Evolutionary conservation across 768 basidiomycete species (phyloP).

Genomic region (Lentinula detonsa): DNA sequence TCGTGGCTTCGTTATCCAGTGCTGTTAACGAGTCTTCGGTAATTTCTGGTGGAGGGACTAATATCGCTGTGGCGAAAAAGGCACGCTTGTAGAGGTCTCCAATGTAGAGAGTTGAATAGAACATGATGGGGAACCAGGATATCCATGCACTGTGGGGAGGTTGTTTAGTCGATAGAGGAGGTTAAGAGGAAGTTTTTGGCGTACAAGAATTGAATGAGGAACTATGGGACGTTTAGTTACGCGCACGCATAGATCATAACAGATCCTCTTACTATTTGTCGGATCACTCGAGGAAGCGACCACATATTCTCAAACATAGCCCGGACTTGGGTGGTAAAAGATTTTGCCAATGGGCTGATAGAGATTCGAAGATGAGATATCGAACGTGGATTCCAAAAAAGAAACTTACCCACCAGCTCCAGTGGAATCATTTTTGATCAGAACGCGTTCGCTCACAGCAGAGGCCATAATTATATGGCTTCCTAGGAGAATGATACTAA

Average conservation of each 20-base stretch:
- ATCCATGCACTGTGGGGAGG: slow-evolving; percentile 59
- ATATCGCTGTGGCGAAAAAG: slow-evolving; percentile 19
- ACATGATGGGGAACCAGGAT: slow-evolving; percentile 90
- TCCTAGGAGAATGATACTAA: slow-evolving; percentile 56
- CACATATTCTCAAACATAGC: slow-evolving; percentile 69
- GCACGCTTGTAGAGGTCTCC: slow-evolving; percentile 75
- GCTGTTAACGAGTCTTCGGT: neutral
- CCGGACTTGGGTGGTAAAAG: slow-evolving; percentile 38
- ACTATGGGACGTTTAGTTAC: slow-evolving; percentile 34
- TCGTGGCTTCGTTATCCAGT: slow-evolving; percentile 65
- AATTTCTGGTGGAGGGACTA: neutral
- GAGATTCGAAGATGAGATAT: neutral
- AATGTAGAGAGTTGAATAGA: slow-evolving; percentile 84
- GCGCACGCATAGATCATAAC: slow-evolving; percentile 4
- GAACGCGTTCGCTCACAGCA: slow-evolving; percentile 68
- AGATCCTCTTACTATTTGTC: slow-evolving; percentile 49
- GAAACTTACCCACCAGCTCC: slow-evolving; percentile 12
- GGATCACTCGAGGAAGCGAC: slow-evolving; percentile 67
- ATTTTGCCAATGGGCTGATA: slow-evolving; percentile 23
- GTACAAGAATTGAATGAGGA: slow-evolving; percentile 76
- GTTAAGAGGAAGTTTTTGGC: slow-evolving; percentile 15
- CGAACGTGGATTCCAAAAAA: neutral
- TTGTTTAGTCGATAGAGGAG: neutral
- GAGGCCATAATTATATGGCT: slow-evolving; percentile 60
- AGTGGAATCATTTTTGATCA: slow-evolving; percentile 30